Base-by-base conservation (phyloP, 2,329 filamentous ascomycete genomes). In the Aspergillus aculeatinus region DNA sequence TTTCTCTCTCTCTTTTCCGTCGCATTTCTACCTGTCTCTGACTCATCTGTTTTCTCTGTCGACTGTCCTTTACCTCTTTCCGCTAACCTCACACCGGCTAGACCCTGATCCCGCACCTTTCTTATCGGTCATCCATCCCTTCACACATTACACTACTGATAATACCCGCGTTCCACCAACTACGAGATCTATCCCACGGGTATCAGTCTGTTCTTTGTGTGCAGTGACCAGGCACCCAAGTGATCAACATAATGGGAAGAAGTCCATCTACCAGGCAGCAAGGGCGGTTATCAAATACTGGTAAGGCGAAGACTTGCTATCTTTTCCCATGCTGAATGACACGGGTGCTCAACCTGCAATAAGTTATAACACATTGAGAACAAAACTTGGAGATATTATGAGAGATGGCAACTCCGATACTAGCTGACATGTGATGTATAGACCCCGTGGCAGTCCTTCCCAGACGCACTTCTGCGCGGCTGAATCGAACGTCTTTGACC, bases 391-490 rank as follows among this genome's bases (percentile, higher is more conserved):
- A 47, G 27, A 9, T 29, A 29, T 29, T 29, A 29, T 29, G 27
- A 29, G 27, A 23, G 27, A 29, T 29, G 27, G 27, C 27, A 6
- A 23, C 12, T 5, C 14, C 10, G 33, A 16, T 14, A 16, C 10
- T 14, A 29, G 25, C 48, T 44, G 47, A 58, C 19, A 16, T 14
- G 23, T 42, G 12, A 39, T 14, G 31, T 29, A 42, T 39, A 60
- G 62, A 61, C 51, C 49, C 7, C 6, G 16, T 42, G 6, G 48
- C 61, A 19, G 54, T 54, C 16, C 31, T 58, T 2, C 58, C 66
- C 14, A 64, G 68, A 60, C 69, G 69, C 42, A 69, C 63, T 48
- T 71, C 69, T 29, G 48, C 59, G 44, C 65, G 69, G 63, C 53
- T 70, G 21, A 63, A 68, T 27, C 62, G 58, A 51, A 60, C 61